Evolutionary conservation across 495 filamentous ascomycete genomes (phyloP).

Genomic region (Neurospora sp.): DNA sequence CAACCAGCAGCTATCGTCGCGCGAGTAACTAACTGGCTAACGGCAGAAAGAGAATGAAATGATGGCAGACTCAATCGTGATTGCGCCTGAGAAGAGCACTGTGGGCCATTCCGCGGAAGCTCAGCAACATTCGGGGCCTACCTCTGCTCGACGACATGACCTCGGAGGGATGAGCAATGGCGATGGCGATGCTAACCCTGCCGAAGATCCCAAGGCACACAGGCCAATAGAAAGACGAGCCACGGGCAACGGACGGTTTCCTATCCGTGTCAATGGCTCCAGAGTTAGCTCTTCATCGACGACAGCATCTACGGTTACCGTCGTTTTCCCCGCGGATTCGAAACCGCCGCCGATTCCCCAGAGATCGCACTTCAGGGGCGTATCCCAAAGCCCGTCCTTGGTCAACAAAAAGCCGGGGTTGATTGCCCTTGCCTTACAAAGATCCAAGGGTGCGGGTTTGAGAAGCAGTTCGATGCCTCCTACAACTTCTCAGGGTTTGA

Average conservation of each 20-base stretch:
- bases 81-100: background rate
- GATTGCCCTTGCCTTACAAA: constrained; percentile 53
- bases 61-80: background rate
- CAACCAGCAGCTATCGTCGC: background rate
- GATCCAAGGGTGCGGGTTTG: constrained; percentile 51
- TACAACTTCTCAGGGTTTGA: constrained; percentile 45
- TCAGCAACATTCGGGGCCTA: background rate
- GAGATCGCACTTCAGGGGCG: constrained; percentile 62
- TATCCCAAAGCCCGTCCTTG: constrained; percentile 53
- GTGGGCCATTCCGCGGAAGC: background rate
- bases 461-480: constrained; percentile 75
- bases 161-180: background rate
- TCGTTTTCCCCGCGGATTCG: constrained; percentile 33
- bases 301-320: constrained; percentile 3
- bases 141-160: background rate
- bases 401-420: constrained; percentile 52
- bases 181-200: background rate
- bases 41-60: background rate
- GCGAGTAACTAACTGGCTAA: background rate
- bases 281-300: constrained; percentile 14
- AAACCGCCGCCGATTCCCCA: constrained; percentile 59
- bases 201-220: background rate
- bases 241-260: constrained; percentile 59
- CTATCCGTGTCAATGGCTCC: constrained; percentile 57
- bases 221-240: background rate